Evolutionary conservation across 768 basidiomycete genomes (phyloP), one percentile per base, ranked within the genome.

Genomic region (Boletus barrowsii): DNA sequence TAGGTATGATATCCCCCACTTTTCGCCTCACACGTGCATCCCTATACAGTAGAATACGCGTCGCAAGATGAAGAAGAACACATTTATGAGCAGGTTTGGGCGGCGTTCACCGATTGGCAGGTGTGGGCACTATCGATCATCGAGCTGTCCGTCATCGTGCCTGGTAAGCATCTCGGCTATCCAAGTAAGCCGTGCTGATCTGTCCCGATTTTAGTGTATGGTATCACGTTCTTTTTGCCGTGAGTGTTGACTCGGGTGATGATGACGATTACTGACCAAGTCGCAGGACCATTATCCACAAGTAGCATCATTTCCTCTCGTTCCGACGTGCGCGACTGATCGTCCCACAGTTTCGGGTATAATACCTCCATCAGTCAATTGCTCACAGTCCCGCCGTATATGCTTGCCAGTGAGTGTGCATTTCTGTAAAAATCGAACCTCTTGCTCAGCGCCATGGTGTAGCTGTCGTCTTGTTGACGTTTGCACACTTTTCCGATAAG

Each of bases 161-260:
- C 50, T 29, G 15, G 50, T 51, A 22, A 18, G 42, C 20, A 17
- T 35, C 15, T 35, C 10, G 9, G 8, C 11, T 6, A 5, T 44
- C 3, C 13, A 17, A 20, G 24, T 20, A n/a, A 37, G n/a, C 32
- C 18, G 15, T 20, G 9, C 4, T 44, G 42, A 44, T 20, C 18
- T 17, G 11, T 37, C 10, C n/a, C n/a, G 35, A 36, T 18, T 42
- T n/a, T 15, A 51, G 50, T 44, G 10, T 51, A 51, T 37, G 50
- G 42, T 14, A 51, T 51, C 50, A 44, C 50, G 2, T 51, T 36
- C 22, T 51, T 51, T 37, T 51, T 51, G 7, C 50, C 50, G 50
- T 51, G 26, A 51, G 50, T 44, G 11, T 37, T 10, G 24, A 10
- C 26, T 15, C 15, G 13, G 22, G 30, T 44, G 13, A 37, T 20